Evolutionary conservation across 192 early-diverging fungal genomes (phyloP).

Genomic region (Umbelopsis ramanniana): DNA sequence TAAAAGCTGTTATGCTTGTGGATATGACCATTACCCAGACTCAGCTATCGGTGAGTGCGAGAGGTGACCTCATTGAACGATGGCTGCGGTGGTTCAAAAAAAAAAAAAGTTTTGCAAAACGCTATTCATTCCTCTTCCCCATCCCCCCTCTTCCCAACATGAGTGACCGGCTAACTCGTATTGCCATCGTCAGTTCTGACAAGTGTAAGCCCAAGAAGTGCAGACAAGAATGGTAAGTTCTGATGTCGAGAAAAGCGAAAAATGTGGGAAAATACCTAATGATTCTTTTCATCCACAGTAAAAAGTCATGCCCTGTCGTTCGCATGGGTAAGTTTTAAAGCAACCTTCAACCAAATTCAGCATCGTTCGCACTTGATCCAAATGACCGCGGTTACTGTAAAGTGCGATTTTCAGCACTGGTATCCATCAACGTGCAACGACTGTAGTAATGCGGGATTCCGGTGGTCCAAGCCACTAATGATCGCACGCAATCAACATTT

Average conservation of each 20-base stretch:
- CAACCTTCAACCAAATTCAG: too few species aligned
- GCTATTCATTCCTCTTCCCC: conserved; percentile 13
- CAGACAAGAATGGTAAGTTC: conserved; percentile 83
- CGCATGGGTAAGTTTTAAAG: conserved; percentile 80
- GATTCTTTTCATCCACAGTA: conserved; percentile 44
- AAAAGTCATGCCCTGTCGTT: conserved; percentile 94
- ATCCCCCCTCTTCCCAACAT: conserved; percentile 47
- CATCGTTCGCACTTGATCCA: too few species aligned
- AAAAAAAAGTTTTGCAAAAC: conserved; percentile 15
- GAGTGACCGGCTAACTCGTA: conserved; percentile 89
- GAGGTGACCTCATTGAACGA: not conserved
- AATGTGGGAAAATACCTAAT: not conserved
- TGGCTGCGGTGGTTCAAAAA: conserved; percentile 16
- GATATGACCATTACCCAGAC: too few species aligned
- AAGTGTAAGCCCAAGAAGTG: conserved; percentile 99
- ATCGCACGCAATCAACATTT: not conserved
- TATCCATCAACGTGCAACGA: not conserved
- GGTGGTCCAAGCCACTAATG: conserved; percentile 12
- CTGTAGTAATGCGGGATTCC: not conserved
- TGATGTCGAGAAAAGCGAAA: not conserved
- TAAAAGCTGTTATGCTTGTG: too few species aligned
- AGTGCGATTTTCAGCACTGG: too few species aligned
- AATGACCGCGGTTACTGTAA: too few species aligned
- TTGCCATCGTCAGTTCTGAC: conserved; percentile 92
- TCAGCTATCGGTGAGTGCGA: not conserved